Evolutionary conservation across 2,329 filamentous ascomycete species (phyloP), one percentile per base, ranked within the genome.

Genomic region (Didymosphaeria variabile): DNA sequence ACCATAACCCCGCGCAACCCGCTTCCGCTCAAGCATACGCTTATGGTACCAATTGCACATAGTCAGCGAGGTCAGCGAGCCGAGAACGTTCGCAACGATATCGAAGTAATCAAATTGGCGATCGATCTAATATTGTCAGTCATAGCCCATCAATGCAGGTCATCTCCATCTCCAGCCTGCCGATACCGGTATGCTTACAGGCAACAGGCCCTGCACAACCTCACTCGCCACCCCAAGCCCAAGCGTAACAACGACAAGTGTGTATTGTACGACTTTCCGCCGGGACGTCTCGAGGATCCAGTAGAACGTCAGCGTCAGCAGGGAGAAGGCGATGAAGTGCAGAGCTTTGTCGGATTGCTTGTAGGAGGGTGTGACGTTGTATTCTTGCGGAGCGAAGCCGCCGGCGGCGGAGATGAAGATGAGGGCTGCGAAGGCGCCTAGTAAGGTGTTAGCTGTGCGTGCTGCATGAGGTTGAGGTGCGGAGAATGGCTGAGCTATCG

Each of bases 201-300:
- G 93, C 19, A 97, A 83, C 57, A 94, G 81, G 56, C 84, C 88
- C 79, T 94, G 91, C 6, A 93, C 79, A 67, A 94, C 85, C 76
- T 94, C 91, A 65, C 90, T 93, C 54, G 90, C 91, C 63, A 93
- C 80, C 50, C 89, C 89, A 2, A 94, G 84, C 79, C 82, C 81
- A 45, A 90, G 80, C 6, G 94, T 96, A 81, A 93, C 96, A 62
- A 93, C 84, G 23, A 93, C 77, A 29, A 97, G 82, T 15, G 94
- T 97, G 66, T 97, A 82, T 79, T 99, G 91, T 52, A 97, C 83
- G 21, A 89, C 90, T 68, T 94, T 91, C 55, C 94, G 90, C 64
- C 95, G 91, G 65, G 89, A 91, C 55, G 93, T 96, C 78, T 99
- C 95, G 71, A 97, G 81, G 75, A 97, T 91, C 93, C 95, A 99